Evolutionary conservation across 1,284 basidiomycete species (phyloP), one percentile per base, ranked within the genome.

Genomic region (Cryptococcus wingfieldii): DNA sequence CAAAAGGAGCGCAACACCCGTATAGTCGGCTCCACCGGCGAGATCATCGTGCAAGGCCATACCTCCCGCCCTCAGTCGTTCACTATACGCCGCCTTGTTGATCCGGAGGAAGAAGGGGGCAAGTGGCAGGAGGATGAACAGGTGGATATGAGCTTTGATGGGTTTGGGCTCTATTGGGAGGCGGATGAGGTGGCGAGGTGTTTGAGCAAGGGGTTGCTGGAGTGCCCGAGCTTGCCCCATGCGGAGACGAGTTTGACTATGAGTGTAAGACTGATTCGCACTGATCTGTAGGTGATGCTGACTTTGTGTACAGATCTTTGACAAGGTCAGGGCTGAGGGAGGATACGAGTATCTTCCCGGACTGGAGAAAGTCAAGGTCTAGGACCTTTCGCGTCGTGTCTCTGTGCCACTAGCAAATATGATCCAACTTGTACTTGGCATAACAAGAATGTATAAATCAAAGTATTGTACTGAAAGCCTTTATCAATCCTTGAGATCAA

Each of bases 111-210:
- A 7, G 54, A 52, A 19, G 48, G 44, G 12, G 55, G 49, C 5
- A 43, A 55, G 0, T 64, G 59, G 47, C 57, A 63, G 9, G 46
- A 53, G 18, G 64, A 68, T 18, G 63, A 67, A 34, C 41, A 55
- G 19, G 53, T 71, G 23, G 68, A 70, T 38, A 61, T 61, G 34
- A 54, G 51, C 7, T 65, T 77, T 38, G 61, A 67, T 10, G 68
- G 65, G 12, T 64, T 61, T 28, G 75, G 73, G 7, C 64, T 75
- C 41, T 67, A 70, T 13, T 77, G 71, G 65, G 77, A 79, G 59
- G 77, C 77, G 0, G 78, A 79, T 54, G 74, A 67, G 14, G 75
- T 77, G 1, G 78, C 77, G 2, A 58, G 74, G 37, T 75, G 70
- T 60, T 51, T 78, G 14, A 56, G 60, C 23, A 70, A 71, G 47